Evolutionary conservation across 495 filamentous ascomycete genomes (phyloP), one percentile per base, ranked within the genome.

Genomic region (Oidiodendron maius): DNA sequence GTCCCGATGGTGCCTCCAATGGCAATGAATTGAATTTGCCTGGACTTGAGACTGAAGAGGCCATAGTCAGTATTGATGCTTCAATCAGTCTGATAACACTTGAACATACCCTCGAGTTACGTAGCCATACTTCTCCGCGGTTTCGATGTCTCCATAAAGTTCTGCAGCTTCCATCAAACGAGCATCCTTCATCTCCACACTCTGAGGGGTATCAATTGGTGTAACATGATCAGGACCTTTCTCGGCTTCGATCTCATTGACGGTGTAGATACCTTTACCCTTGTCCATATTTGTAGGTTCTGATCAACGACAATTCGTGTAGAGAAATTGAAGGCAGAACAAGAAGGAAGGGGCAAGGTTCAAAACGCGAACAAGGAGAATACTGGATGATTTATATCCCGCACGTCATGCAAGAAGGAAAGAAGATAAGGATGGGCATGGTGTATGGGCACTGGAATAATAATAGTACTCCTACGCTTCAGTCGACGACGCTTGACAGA

Each of bases 1-100:
- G 84, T 89, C 12, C 84, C 86, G 56, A 89, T 83, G 16, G 83
- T 84, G 41, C 84, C 84, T 56, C 85, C 84, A 4, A 78, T 61
- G 28, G 72, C 81, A 52, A 85, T 83, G 49, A 87, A 72, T 61
- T 85, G 80, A 44, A 72, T 62, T 44, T 80, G 69, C 40, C 81
- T 72, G 15, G 67, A 79, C 44, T 61, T 61, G 21, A 61, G 48
- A 16, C 58, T 61, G 23, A n/a, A 44, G 6, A 18, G 11, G 23
- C 9, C 4, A 42, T 17, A 15, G 24, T 54, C 17, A 53, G 37
- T 20, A 4, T 2, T 30, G 25, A 35, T 16, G 20, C 23, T 44
- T 25, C 12, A 4, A 24, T 3, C 12, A 6, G 16, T 22, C 3
- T 43, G 15, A 26, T 17, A 40, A 20, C 9, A 24, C 3, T 32